phyloP scores from a whole-genome alignment of 108 stramenopile species.

The Skeletonema menzelii region DNA sequence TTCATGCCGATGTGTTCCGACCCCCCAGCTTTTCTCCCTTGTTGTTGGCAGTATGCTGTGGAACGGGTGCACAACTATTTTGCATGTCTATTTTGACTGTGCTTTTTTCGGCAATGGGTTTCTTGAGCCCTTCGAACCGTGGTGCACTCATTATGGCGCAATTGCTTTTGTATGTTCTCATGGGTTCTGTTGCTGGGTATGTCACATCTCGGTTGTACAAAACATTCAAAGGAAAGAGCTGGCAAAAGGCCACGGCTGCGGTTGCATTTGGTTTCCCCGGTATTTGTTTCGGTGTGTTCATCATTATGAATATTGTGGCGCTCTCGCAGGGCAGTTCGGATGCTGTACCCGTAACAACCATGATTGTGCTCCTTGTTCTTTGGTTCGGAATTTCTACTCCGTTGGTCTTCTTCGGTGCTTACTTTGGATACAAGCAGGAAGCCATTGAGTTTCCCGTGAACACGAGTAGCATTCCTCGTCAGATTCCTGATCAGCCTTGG shows the following conservation, averaged over 20 bases:
- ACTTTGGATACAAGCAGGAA: conserved; percentile 97
- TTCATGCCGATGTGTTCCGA: conserved; percentile 98
- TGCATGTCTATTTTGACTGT: conserved; percentile 90
- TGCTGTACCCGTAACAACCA: conserved; percentile 93
- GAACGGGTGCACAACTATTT: conserved; percentile 91
- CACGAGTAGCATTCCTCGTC: conserved; percentile 88
- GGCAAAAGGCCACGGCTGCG: conserved; percentile 91
- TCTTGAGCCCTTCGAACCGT: conserved; percentile 95
- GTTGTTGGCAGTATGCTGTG: conserved; percentile 83
- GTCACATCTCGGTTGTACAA: conserved; percentile 95
- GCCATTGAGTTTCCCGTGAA: conserved; percentile 94
- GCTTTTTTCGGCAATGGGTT: conserved; percentile 93
- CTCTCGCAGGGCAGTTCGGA: conserved; percentile 75
- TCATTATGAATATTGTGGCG: conserved; percentile 86
- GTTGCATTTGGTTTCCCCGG: conserved; percentile 94
- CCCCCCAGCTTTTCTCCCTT: conserved; percentile 89
- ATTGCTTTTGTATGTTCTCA: conserved; percentile 93
- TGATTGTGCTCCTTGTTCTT: conserved; percentile 87
- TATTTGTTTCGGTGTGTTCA: conserved; percentile 82
- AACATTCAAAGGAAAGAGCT: conserved; percentile 95
- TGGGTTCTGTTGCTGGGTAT: conserved; percentile 94
- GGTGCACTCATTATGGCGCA: conserved; percentile 97
- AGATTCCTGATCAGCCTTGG: conserved; percentile 96
- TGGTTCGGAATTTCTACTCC: conserved; percentile 98
- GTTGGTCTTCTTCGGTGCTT: conserved; percentile 95